Evolutionary conservation across 1,284 basidiomycete species (phyloP).

Genomic region (Pseudozyma flocculosa): DNA sequence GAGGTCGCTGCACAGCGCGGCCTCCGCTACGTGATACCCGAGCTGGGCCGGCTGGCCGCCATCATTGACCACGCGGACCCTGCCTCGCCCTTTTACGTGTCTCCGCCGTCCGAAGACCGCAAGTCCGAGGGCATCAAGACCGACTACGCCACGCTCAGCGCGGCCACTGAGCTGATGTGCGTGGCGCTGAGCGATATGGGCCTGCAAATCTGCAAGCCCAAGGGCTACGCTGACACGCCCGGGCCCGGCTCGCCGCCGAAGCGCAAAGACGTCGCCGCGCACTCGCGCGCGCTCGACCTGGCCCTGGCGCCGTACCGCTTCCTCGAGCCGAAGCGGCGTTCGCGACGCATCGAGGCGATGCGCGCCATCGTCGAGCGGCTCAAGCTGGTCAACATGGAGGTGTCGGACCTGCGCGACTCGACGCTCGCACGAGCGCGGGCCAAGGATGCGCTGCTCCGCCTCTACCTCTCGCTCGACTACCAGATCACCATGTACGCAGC

Average conservation of each 20-base stretch:
- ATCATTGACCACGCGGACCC: constrained; percentile 11
- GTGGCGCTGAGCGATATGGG: constrained; percentile 9
- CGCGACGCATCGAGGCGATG: constrained; percentile 1
- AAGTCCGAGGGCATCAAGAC: neutral
- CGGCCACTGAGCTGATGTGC: constrained; percentile 9
- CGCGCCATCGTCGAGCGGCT: constrained; percentile 3
- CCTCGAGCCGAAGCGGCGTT: constrained; percentile 3
- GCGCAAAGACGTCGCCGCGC: neutral
- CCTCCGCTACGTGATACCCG: constrained; percentile 3
- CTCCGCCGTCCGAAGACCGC: neutral
- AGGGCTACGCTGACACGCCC: neutral
- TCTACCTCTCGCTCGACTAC: constrained; percentile 10
- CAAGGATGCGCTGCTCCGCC: constrained; percentile 15
- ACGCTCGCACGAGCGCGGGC: constrained; percentile 12
- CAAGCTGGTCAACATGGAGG: constrained; percentile 5
- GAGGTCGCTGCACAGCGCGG: neutral
- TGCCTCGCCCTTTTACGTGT: constrained; percentile 15
- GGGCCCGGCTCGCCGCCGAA: neutral
- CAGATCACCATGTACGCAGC: constrained; percentile 6
- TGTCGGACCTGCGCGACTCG: constrained; percentile 15
- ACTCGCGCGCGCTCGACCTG: constrained; percentile 4
- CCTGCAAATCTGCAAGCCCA: constrained; percentile 10
- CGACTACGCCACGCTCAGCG: constrained; percentile 6
- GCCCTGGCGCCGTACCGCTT: constrained; percentile 4
- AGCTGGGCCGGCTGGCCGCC: constrained; percentile 6